Evolutionary conservation across 306 rosid species (phyloP).

Genomic region (Potentilla sterilis): DNA sequence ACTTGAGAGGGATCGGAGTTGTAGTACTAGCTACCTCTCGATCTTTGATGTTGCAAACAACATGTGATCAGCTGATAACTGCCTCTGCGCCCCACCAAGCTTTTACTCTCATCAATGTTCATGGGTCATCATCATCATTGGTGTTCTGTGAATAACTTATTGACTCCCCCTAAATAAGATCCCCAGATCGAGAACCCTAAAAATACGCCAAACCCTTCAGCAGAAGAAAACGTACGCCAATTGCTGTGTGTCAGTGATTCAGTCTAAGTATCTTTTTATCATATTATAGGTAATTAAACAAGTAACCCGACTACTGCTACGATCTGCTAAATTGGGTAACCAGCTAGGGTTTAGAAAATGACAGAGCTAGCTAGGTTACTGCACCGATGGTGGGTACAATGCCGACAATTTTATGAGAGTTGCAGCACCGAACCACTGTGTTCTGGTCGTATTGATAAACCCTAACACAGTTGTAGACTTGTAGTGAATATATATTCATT

Average conservation of each 20-base stretch:
- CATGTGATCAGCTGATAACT: constrained; percentile 11
- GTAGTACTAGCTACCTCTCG: not conserved
- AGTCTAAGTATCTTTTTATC: constrained; percentile 2
- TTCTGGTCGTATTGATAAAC: not conserved
- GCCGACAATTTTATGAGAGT: constrained; percentile 10
- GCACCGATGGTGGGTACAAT: constrained; percentile 16
- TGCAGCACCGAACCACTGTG: constrained; percentile 8
- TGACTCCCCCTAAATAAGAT: not conserved
- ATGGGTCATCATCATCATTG: not conserved
- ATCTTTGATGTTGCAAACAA: not conserved
- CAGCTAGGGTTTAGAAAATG: not conserved
- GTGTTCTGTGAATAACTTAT: constrained; percentile 3
- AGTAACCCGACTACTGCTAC: not conserved
- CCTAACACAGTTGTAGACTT: not conserved
- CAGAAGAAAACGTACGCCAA: constrained; percentile 11
- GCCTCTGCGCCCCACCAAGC: not conserved
- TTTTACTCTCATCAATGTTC: constrained; percentile 11
- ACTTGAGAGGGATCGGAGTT: not conserved
- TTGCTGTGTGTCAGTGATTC: constrained; percentile 8
- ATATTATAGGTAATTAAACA: not conserved
- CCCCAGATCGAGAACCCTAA: constrained; percentile 16
- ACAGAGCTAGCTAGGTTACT: not conserved
- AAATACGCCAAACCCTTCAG: constrained; percentile 5
- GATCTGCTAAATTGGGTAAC: not conserved
- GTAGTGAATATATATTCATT: not conserved